phyloP scores from a whole-genome alignment of 768 basidiomycete genomes.

The Hemileccinum impolitum region DNA sequence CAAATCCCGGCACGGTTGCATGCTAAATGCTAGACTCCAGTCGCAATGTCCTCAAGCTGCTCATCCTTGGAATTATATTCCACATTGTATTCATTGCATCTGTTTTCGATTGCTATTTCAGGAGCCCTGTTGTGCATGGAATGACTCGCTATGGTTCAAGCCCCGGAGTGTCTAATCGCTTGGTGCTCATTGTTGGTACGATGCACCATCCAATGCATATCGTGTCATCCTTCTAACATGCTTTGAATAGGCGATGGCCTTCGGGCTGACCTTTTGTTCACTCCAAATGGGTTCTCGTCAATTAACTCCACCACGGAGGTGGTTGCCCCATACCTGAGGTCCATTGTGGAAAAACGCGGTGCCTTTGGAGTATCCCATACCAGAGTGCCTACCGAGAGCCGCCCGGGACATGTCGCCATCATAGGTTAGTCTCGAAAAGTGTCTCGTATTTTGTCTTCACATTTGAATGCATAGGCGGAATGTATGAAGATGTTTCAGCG shows the following conservation, averaged over 20 bases:
- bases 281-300: conserved; percentile 53
- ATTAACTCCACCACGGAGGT: conserved; percentile 51
- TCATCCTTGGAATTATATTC: conserved; percentile 68
- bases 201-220: neutral
- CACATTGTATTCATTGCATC: conserved; percentile 71
- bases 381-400: conserved; percentile 81
- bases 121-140: conserved; percentile 75
- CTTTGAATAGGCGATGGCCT: conserved; percentile 66
- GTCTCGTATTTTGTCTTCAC: conserved; percentile 1
- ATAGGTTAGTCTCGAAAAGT: conserved; percentile 49
- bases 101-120: conserved; percentile 87
- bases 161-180: conserved; percentile 56
- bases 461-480: conserved; percentile 53
- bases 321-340: conserved; percentile 72
- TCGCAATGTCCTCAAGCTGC: conserved; percentile 36
- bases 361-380: conserved; percentile 86
- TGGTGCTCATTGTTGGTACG: conserved; percentile 79
- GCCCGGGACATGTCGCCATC: conserved; percentile 86
- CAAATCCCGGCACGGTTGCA: neutral
- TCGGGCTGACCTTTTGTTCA: conserved; percentile 76
- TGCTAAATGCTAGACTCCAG: conserved; percentile 16
- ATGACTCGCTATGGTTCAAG: conserved; percentile 56
- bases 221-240: neutral
- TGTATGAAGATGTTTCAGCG: conserved; percentile 89
- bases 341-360: conserved; percentile 62